Base-by-base conservation (phyloP, 192 early-diverging fungal species). In the Diversispora eburnea region DNA sequence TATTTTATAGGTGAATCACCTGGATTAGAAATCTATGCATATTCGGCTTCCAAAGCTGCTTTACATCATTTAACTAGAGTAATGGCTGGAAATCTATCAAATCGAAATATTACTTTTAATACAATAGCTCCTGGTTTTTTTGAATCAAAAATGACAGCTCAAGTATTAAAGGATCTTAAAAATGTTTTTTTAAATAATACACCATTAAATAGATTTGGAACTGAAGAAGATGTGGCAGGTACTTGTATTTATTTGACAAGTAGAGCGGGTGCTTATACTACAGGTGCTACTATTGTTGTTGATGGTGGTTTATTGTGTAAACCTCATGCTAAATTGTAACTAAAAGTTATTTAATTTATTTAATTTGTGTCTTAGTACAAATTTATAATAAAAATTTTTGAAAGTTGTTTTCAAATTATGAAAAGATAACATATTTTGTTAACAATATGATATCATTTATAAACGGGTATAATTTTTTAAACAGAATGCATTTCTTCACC, bases 171-270 rank as follows among this genome's bases (percentile, higher is more conserved):
- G 25, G 20, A 13, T 22, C 8, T 2, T 46, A 20, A 20, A 6
- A 20, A 71, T 6, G 4, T 52, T 9, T 90, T 92, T 55, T 82
- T 87, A 0, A 62, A 73, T 8, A 56, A 62, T 49, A 78, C 91
- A 72, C 93, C 94, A 9, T 54, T 92, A 68, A 85, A 86, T 13
- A 85, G 95, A 19, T 91, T 98, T 72, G 96, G 97, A 0, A 76
- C 77, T 13, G 79, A 91, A 2, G 86, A 91, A 75, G 95, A 97
- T 82, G 91, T 97, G 84, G 94, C 92, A 56, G 96, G 91, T 19
- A 82, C 92, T 2, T 87, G 88, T 25, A 79, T 98, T 25, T 98
- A 91, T 76, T 78, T 96, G 70, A 86, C 88, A 3, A 88, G 86
- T 20, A 73, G 82, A 5, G 94, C 91, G 4, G 90, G 90, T 43